A percentile compares a stretch with the other conserved stretches of the same genome.
These are phyloP conservation scores for Plantago elongata DNA, from an alignment of 257 asterid species.

Conservation along the genomic window DNA sequence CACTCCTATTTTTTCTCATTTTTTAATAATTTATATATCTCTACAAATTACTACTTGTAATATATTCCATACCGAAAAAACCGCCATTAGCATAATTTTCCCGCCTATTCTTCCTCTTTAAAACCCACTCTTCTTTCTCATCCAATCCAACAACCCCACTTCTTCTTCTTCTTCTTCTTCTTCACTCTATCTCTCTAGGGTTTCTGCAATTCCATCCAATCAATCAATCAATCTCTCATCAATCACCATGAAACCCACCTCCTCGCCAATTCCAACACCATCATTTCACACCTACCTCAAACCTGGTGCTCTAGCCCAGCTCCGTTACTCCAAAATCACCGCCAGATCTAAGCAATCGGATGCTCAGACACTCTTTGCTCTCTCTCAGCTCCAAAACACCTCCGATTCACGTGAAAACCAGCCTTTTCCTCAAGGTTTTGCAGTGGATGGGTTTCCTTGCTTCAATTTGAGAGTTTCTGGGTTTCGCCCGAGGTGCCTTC, in stretches of 20 bases:
- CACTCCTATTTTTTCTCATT: too few species aligned
- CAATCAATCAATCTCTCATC: too few species aligned
- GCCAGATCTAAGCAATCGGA: constrained; percentile 53
- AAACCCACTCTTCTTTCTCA: background rate
- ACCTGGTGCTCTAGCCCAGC: constrained; percentile 80
- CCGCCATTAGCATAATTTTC: constrained; percentile 40
- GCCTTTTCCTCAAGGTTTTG: constrained; percentile 15
- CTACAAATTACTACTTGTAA: too few species aligned
- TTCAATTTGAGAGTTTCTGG: constrained; percentile 36
- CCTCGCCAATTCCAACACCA: constrained; percentile 21
- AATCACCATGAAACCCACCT: constrained; percentile 39
- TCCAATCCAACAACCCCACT: constrained; percentile 26
- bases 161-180: background rate
- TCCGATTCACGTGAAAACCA: constrained; percentile 26
- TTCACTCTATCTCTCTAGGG: constrained; percentile 12
- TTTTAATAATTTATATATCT: too few species aligned
- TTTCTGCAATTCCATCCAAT: background rate
- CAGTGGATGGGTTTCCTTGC: constrained; percentile 49
- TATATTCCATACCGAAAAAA: too few species aligned
- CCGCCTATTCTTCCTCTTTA: background rate
- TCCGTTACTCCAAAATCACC: constrained; percentile 60
- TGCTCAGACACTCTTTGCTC: constrained; percentile 34
- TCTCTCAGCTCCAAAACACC: constrained; percentile 32
- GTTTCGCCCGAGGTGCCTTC: constrained; percentile 42
- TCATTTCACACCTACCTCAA: constrained; percentile 51